A percentile compares a stretch with the other conserved stretches of the same genome.
These are phyloP conservation scores for Xylaria palmicola DNA, from an alignment of 495 filamentous ascomycete species.

Conservation along the genomic window DNA sequence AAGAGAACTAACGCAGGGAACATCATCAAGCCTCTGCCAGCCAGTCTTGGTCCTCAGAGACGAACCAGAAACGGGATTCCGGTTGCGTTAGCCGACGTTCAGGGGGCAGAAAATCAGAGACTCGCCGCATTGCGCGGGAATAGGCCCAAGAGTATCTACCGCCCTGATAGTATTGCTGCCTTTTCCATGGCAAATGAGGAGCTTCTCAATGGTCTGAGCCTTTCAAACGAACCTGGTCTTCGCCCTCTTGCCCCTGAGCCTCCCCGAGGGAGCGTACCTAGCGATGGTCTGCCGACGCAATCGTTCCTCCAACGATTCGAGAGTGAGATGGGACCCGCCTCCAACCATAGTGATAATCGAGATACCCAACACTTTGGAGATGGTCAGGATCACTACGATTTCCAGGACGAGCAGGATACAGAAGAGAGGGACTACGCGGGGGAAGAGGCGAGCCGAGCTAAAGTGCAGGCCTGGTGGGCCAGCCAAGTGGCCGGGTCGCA, in stretches of 20 bases:
- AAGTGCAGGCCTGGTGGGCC: constrained; percentile 27
- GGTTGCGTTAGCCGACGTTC: constrained; percentile 20
- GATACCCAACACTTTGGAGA: no score
- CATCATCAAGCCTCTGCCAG: constrained; percentile 14
- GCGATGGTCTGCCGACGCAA: background rate
- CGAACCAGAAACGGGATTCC: constrained; percentile 28
- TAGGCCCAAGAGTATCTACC: constrained; percentile 18
- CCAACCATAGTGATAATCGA: no score
- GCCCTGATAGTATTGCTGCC: constrained; percentile 23
- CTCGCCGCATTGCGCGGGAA: constrained; percentile 9
- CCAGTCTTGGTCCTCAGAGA: background rate
- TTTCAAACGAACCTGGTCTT: background rate
- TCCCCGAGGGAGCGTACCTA: constrained; percentile 3
- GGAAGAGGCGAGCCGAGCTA: constrained; percentile 17
- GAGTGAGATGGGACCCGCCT: no score
- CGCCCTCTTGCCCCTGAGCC: constrained; percentile 9
- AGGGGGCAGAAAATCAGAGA: constrained; percentile 22
- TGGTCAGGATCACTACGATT: constrained; percentile 7
- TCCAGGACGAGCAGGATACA: background rate
- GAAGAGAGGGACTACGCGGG: constrained; percentile 3
- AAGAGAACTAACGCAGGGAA: constrained; percentile 7
- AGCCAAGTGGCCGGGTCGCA: constrained; percentile 5
- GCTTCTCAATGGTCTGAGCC: no score
- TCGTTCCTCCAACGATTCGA: constrained; percentile 9
- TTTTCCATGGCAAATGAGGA: constrained; percentile 10